These are phyloP conservation scores for Cenchrus americanus DNA, from an alignment of 176 grass and related monocot species.

Conservation along the genomic window DNA sequence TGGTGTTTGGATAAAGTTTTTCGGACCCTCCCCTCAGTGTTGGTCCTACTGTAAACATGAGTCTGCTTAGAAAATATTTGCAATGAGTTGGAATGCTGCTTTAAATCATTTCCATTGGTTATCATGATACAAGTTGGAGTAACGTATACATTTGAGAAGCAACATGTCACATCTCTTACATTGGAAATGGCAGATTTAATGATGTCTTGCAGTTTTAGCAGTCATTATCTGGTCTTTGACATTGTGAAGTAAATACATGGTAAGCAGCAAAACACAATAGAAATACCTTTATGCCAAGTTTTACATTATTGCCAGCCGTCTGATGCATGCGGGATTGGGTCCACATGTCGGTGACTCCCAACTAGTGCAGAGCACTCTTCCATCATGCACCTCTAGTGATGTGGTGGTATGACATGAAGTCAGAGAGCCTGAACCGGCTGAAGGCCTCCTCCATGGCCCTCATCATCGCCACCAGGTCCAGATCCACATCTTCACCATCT, in stretches of 20 bases:
- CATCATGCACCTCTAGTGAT: constrained; percentile 41
- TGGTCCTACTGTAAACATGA: constrained; percentile 49
- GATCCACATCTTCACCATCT: neutral
- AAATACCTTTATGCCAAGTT: neutral
- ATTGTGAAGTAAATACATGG: neutral
- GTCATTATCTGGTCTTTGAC: neutral
- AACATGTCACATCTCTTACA: constrained; percentile 7
- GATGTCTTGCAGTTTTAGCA: neutral
- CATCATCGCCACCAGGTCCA: constrained; percentile 53
- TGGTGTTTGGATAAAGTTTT: constrained; percentile 30
- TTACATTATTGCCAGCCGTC: constrained; percentile 22
- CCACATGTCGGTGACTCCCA: too few relatives aligned
- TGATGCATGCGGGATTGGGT: neutral
- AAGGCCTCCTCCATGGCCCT: constrained; percentile 76
- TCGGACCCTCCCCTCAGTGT: neutral
- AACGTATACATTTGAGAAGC: constrained; percentile 17
- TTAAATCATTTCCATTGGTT: neutral
- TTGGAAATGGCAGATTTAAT: neutral
- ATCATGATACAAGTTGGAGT: constrained; percentile 8
- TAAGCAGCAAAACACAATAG: neutral
- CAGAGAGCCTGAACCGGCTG: constrained; percentile 46
- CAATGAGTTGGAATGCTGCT: constrained; percentile 22
- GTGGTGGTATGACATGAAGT: constrained; percentile 41
- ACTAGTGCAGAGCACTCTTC: neutral
- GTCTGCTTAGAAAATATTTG: constrained; percentile 45